A percentile compares a stretch with the other conserved stretches of the same genome.
phyloP scores from a whole-genome alignment of 1,139 yeast genomes.

The Scheffersomyces quercinus region DNA sequence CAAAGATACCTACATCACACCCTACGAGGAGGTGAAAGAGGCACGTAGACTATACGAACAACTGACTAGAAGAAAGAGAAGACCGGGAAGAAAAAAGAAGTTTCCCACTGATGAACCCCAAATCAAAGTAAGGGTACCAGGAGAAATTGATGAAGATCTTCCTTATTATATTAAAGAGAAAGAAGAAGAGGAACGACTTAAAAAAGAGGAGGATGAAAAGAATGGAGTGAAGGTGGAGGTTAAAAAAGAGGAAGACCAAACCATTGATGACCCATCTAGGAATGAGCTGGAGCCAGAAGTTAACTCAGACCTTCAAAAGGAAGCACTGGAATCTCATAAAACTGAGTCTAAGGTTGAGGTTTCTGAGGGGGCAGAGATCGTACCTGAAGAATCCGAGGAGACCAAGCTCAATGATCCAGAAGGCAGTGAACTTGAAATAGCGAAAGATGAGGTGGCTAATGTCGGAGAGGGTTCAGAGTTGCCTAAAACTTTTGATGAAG shows the following conservation, averaged over 20 bases:
- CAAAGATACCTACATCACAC: slow-evolving; percentile 39
- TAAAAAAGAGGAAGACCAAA: not conserved
- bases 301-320: not conserved
- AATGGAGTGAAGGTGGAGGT: slow-evolving; percentile 1
- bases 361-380: not conserved
- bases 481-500: too few species aligned
- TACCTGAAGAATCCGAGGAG: not conserved
- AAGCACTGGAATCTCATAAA: not conserved
- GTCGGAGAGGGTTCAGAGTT: not conserved
- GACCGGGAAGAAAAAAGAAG: slow-evolving; percentile 38
- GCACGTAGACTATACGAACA: slow-evolving; percentile 30
- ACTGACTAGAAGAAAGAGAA: slow-evolving; percentile 40
- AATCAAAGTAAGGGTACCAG: slow-evolving; percentile 27
- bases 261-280: not conserved
- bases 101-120: slow-evolving; percentile 12
- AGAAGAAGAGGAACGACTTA: slow-evolving; percentile 3
- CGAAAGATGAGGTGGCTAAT: slow-evolving; percentile 1
- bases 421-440: not conserved
- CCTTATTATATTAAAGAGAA: slow-evolving; percentile 20
- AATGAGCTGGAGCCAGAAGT: slow-evolving; percentile 1
- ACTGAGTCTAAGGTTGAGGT: not conserved
- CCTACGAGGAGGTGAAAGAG: slow-evolving; percentile 57
- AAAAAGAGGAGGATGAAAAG: slow-evolving; percentile 8
- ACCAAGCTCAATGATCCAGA: not conserved
- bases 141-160: slow-evolving; percentile 37